Conservation (phyloP, 208 protist genomes). For the Leishmania gerbilli region DNA sequence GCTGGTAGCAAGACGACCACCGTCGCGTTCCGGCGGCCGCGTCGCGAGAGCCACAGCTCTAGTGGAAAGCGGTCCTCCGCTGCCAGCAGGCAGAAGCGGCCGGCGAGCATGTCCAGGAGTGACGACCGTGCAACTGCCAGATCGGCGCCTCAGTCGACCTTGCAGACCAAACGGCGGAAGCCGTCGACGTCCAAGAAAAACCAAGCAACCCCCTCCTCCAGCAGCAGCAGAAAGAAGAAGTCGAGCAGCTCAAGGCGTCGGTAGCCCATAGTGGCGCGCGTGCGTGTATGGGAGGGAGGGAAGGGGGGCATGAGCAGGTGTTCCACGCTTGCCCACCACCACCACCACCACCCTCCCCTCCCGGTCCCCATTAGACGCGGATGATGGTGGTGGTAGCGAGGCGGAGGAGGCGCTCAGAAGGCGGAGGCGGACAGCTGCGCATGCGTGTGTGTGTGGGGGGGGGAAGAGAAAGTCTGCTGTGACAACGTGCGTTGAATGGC, state of each 20-base stretch:
- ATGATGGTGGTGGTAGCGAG: not conserved
- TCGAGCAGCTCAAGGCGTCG: conserved; percentile 5
- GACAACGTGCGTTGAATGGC: not conserved
- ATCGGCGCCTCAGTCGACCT: not conserved
- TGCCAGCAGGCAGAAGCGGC: conserved; percentile 9
- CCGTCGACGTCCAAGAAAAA: not conserved
- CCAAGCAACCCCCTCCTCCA: not conserved
- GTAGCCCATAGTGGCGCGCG: not conserved
- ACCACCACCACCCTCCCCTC: too few species aligned
- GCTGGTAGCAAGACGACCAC: conserved; percentile 10
- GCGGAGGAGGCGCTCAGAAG: not conserved
- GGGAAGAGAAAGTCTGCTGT: not conserved
- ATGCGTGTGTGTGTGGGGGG: not conserved
- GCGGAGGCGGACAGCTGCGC: not conserved
- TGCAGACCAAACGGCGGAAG: not conserved
- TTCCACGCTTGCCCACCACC: not conserved
- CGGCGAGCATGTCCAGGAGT: not conserved
- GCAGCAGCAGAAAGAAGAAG: not conserved
- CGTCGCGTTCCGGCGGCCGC: not conserved
- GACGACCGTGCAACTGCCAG: not conserved
- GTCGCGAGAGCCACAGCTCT: conserved; percentile 2
- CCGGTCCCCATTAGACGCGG: not conserved
- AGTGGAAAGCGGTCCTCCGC: not conserved
- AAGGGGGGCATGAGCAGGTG: not conserved
- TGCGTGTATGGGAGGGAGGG: not conserved